Conservation (phyloP, 2,329 filamentous ascomycete species). For the Simplicillium sp. region DNA sequence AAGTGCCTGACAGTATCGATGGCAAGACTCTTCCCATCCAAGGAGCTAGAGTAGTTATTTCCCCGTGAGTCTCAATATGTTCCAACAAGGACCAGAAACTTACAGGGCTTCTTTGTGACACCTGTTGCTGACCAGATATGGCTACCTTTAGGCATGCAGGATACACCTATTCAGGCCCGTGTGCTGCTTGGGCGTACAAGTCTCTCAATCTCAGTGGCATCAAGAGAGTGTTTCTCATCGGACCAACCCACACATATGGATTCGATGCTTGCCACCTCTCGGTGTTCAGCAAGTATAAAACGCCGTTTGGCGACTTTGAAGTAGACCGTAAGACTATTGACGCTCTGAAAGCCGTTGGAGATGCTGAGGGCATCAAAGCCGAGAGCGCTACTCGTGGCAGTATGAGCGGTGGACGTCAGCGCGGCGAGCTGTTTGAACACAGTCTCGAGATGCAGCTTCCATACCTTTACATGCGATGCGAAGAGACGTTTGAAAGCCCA, state of each 20-base stretch:
- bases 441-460: conserved; percentile 96
- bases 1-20: conserved; percentile 58
- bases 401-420: conserved; percentile 46
- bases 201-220: conserved; percentile 70
- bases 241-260: conserved; percentile 83
- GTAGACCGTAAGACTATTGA: conserved; percentile 51
- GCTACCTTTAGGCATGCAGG: conserved; percentile 66
- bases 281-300: conserved; percentile 59
- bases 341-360: conserved; percentile 30
- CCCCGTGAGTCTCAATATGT: conserved; percentile 57
- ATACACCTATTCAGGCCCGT: conserved; percentile 83
- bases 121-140: background rate
- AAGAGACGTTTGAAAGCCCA: conserved; percentile 36
- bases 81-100: fast-evolving
- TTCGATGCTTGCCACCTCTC: conserved; percentile 71
- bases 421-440: conserved; percentile 74
- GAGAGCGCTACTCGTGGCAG: conserved; percentile 27
- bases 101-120: background rate
- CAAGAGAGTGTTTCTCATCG: conserved; percentile 85
- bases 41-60: conserved; percentile 77
- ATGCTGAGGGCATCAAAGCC: conserved; percentile 12
- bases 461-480: conserved; percentile 73
- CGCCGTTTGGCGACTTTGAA: conserved; percentile 61
- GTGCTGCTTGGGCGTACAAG: conserved; percentile 93
- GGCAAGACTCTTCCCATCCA: conserved; percentile 53